Evolutionary conservation across 2,329 filamentous ascomycete genomes (phyloP).

Genomic region (Cercospora brassicicola): DNA sequence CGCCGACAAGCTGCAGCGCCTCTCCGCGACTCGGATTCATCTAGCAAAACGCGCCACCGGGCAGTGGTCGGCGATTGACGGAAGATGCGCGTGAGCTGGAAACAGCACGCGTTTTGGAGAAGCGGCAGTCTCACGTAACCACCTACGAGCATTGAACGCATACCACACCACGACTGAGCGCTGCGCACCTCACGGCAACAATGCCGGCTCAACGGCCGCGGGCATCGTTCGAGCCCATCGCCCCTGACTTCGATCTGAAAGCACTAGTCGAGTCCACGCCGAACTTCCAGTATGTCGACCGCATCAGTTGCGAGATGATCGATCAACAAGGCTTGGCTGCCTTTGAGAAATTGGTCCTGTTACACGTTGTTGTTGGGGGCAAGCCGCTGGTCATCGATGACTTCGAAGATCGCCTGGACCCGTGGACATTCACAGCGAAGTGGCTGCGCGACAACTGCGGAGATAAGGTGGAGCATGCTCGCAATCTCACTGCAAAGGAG

Average conservation of each 20-base stretch:
- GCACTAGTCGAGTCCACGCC: constrained; percentile 72
- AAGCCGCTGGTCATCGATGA: constrained; percentile 89
- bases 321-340: constrained; percentile 71
- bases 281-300: constrained; percentile 84
- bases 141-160: background rate
- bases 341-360: constrained; percentile 80
- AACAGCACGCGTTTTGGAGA: constrained; percentile 8
- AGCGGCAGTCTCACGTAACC: background rate
- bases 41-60: background rate
- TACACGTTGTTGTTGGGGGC: constrained; percentile 81
- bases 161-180: background rate
- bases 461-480: constrained; percentile 79
- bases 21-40: constrained; percentile 4
- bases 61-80: background rate
- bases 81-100: constrained; percentile 21
- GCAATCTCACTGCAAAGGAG: constrained; percentile 71
- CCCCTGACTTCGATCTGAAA: constrained; percentile 77
- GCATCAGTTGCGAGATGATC: constrained; percentile 77
- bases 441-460: constrained; percentile 81
- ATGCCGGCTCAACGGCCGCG: constrained; percentile 81
- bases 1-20: constrained; percentile 8
- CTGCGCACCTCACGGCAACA: background rate
- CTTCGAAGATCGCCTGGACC: constrained; percentile 74
- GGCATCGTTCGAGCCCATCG: constrained; percentile 87
- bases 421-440: constrained; percentile 71